phyloP scores from a whole-genome alignment of 345 rosid species.

The Draba incana region DNA sequence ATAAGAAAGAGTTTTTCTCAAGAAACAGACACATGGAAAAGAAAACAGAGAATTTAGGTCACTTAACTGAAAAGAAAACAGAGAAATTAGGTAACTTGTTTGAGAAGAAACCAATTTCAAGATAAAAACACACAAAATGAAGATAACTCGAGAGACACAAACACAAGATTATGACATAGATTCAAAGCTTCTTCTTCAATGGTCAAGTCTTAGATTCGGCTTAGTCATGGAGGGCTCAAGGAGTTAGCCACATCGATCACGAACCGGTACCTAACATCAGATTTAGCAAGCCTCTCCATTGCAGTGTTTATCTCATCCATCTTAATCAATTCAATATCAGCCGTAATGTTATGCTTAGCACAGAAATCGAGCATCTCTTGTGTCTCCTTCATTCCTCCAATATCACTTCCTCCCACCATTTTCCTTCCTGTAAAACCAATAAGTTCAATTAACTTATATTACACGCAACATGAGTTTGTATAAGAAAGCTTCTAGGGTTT shows the following conservation, averaged over 20 bases:
- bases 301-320: conserved; percentile 77
- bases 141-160: background rate
- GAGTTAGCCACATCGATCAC: conserved; percentile 86
- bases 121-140: background rate
- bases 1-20: background rate
- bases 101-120: conserved; percentile 2
- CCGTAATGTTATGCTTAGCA: conserved; percentile 67
- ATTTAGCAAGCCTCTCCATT: conserved; percentile 83
- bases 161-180: conserved; percentile 3
- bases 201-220: conserved; percentile 6
- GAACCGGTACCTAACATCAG: conserved; percentile 90
- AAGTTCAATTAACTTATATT: background rate
- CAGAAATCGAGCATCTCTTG: conserved; percentile 93
- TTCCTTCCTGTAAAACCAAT: conserved; percentile 51
- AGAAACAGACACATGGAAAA: conserved; percentile 7
- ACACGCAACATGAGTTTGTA: background rate
- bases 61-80: no score
- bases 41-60: background rate
- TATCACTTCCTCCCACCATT: conserved; percentile 80
- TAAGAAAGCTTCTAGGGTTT: background rate
- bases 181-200: background rate
- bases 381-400: conserved; percentile 82
- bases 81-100: conserved; percentile 6
- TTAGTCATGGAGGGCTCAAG: conserved; percentile 38
- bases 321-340: conserved; percentile 78